Percentiles rank a stretch among this genome's conserved stretches.
These are phyloP conservation scores for Mortierella sp. DNA, from an alignment of 371 early-diverging fungal genomes.

Conservation along the genomic window DNA sequence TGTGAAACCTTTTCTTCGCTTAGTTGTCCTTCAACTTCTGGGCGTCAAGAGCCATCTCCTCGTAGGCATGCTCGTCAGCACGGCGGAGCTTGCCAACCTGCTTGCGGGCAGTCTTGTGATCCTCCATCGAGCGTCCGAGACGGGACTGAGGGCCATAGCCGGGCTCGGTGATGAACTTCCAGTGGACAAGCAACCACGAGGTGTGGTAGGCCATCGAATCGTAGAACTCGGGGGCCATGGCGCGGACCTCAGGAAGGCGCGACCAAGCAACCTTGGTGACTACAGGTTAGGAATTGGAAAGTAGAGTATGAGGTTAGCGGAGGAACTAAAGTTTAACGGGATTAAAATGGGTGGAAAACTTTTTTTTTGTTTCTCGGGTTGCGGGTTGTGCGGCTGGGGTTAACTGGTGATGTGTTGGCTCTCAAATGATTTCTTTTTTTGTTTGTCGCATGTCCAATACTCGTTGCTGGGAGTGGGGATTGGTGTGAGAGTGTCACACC, in stretches of 20 bases:
- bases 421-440: background rate
- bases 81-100: constrained; percentile 58
- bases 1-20: background rate
- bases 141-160: constrained; percentile 88
- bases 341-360: background rate
- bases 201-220: constrained; percentile 87
- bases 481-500: background rate
- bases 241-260: constrained; percentile 84
- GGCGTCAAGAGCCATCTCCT: constrained; percentile 46
- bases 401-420: background rate
- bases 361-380: background rate
- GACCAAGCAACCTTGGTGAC: constrained; percentile 88
- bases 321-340: constrained; percentile 6
- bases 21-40: constrained; percentile 39
- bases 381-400: background rate
- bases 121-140: constrained; percentile 79
- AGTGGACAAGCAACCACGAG: constrained; percentile 91
- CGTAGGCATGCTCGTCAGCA: constrained; percentile 52
- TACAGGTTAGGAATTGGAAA: background rate
- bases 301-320: background rate
- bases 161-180: constrained; percentile 82
- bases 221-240: constrained; percentile 93
- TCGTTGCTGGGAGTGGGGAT: background rate
- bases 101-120: constrained; percentile 77
- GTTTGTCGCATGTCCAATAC: constrained; percentile 7